These are phyloP conservation scores for Polytrichum commune DNA, from an alignment of 225 moss, liverwort and hornwort species.

Conservation along the genomic window DNA sequence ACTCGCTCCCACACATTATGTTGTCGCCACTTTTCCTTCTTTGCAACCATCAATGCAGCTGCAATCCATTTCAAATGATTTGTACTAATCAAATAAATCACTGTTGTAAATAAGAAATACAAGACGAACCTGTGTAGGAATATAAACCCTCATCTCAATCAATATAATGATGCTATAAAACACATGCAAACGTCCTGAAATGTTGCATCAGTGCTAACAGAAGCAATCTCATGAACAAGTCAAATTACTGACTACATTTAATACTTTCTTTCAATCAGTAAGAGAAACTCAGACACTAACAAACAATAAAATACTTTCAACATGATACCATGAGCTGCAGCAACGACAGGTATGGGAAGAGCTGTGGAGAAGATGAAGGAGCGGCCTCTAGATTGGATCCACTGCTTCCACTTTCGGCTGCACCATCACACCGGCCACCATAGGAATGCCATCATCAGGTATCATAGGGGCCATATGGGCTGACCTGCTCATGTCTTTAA, in stretches of 20 bases:
- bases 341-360: conserved; percentile 89
- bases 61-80: conserved; percentile 12
- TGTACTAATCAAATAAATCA: background rate
- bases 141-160: too few relatives aligned
- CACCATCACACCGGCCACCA: conserved; percentile 20
- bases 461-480: background rate
- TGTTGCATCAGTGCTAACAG: too few relatives aligned
- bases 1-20: conserved; percentile 81
- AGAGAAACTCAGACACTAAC: too few relatives aligned
- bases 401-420: conserved; percentile 95
- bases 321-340: conserved; percentile 84
- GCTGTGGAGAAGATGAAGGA: conserved; percentile 97
- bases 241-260: too few relatives aligned
- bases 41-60: conserved; percentile 88
- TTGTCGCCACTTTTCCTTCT: conserved; percentile 82
- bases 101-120: background rate
- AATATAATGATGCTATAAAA: too few relatives aligned
- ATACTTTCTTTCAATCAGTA: too few relatives aligned
- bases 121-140: background rate
- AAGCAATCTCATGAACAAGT: too few relatives aligned
- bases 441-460: background rate
- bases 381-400: conserved; percentile 96
- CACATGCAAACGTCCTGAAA: too few relatives aligned
- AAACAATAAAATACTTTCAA: conserved; percentile 3
- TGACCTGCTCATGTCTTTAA: background rate